Base-by-base conservation (phyloP, 495 filamentous ascomycete genomes). In the Letharia columbiana region DNA sequence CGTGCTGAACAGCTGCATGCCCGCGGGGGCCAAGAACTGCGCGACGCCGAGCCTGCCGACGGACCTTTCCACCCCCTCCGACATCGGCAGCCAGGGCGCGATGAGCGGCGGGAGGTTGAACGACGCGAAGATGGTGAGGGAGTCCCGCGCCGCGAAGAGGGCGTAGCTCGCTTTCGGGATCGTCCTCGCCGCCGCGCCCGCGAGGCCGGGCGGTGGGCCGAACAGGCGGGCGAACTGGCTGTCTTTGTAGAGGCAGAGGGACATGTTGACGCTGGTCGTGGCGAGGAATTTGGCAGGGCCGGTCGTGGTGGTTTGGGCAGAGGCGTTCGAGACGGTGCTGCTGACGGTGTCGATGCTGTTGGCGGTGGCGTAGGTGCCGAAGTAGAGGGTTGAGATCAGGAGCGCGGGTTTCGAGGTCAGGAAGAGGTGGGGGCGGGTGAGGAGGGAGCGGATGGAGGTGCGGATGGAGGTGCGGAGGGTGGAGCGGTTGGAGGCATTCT, bases 161-260 rank as follows among this genome's bases (percentile, higher is more conserved):
- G 79, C 71, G 76, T 92, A 96, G 41, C 88, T 89, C 17, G 76
- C 67, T 64, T 72, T 73, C 5, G 81, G 81, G 11, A 84, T 74
- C 54, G 75, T 69, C 15, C 47, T 37, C 42, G 35, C 41, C 15
- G 71, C 73, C 8, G 72, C 62, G 1, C 64, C 71, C 9, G 67
- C 66, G 6, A 74, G 39, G 10, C 72, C 50, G 11, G 66, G 41
- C 37, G 71, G 63, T 9, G 85, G 80, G 10, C 91, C 91, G 75
- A 96, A 98, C 65, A 96, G 81, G 64, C 83, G 82, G 0, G 91
- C 91, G 73, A 92, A 98, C 62, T 86, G 84, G 70, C 87, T 87
- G 77, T 98, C 93, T 75, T 98, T 98, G 83, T 94, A 90, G 39
- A 97, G 87, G 77, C 92, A 92, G 39, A 98, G 85, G 8, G 86